Evolutionary conservation across 2,329 filamentous ascomycete genomes (phyloP), one percentile per base, ranked within the genome.

Genomic region (Microcyclosporella mali): DNA sequence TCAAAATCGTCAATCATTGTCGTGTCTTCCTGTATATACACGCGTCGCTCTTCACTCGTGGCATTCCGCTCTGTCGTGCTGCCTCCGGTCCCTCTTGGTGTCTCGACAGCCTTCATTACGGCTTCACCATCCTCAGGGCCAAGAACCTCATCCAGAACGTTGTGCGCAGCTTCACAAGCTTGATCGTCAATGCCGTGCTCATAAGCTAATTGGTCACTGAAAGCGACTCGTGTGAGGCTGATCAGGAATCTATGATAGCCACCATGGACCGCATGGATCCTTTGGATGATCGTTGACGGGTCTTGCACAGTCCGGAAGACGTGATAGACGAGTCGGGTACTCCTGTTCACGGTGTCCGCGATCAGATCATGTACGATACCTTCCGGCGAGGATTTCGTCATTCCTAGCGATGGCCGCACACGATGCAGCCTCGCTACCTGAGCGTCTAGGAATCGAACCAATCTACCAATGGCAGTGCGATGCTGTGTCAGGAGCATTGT

Each of bases 211-310:
- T 87, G 84, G 48, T 94, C 87, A 4, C 80, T 82, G 62, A 95
- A 95, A 0, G 86, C 88, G n/a, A 97, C 68, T 32, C 90, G 70
- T 0, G 87, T 88, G 33, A 98, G 69, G 2, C 81, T 80, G 8
- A 95, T 77, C 1, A 94, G 70, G 57, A 94, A 90, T 40, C 88
- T 88, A 58, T 95, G 88, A 39, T 79, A 78, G 0, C 82, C 85
- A 2, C 87, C 86, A 4, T 79, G 74, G 0, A 85, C 77, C 7
- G 77, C 75, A 0, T 75, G 73, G 4, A 95, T 70, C 62, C 90
- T 94, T 37, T 77, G 74, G 37, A 80, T 75, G 49, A 94, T 78
- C 52, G 90, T 65, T 54, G 82, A 71, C 17, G 72, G 66, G 15
- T 75, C 67, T 4, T 84, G 75, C 58, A 88, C 51, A 3, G 56